Percentiles rank a stretch among this genome's conserved stretches.
These are phyloP conservation scores for Paraleonurus japonicus DNA, from an alignment of 257 asterid genomes.

Conservation along the genomic window DNA sequence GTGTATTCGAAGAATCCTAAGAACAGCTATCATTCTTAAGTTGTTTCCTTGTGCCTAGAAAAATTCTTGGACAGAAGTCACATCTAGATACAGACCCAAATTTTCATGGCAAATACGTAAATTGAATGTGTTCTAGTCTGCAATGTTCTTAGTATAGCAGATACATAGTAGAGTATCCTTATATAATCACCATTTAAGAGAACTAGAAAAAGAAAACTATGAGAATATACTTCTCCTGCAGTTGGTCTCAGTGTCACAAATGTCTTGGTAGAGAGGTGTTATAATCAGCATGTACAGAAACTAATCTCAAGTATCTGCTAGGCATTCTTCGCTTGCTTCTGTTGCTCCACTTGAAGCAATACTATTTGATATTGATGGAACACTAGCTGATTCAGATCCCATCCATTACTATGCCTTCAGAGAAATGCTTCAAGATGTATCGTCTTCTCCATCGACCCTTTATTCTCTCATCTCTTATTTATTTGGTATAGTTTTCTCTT, in stretches of 20 bases:
- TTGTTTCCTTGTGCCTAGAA: background rate
- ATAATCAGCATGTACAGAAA: background rate
- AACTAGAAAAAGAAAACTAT: background rate
- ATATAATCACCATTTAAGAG: background rate
- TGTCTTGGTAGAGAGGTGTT: background rate
- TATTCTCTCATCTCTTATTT: background rate
- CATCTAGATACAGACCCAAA: background rate
- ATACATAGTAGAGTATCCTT: background rate
- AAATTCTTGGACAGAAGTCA: no score
- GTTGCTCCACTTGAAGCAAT: constrained; percentile 71
- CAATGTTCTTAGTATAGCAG: background rate
- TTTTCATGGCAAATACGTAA: background rate
- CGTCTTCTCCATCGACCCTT: background rate
- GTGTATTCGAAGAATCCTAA: background rate
- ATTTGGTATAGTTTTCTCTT: background rate
- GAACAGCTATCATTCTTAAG: background rate
- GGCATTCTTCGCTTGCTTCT: constrained; percentile 49
- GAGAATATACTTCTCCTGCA: background rate
- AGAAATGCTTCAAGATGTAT: constrained; percentile 90
- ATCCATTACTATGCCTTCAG: constrained; percentile 72
- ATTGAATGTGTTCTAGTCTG: background rate
- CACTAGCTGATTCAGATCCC: constrained; percentile 81
- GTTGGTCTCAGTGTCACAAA: background rate
- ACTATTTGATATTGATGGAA: constrained; percentile 86
- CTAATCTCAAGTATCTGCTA: constrained; percentile 12